Base-by-base conservation (phyloP, 352 stramenopile genomes). In the Pythium brachiatum region DNA sequence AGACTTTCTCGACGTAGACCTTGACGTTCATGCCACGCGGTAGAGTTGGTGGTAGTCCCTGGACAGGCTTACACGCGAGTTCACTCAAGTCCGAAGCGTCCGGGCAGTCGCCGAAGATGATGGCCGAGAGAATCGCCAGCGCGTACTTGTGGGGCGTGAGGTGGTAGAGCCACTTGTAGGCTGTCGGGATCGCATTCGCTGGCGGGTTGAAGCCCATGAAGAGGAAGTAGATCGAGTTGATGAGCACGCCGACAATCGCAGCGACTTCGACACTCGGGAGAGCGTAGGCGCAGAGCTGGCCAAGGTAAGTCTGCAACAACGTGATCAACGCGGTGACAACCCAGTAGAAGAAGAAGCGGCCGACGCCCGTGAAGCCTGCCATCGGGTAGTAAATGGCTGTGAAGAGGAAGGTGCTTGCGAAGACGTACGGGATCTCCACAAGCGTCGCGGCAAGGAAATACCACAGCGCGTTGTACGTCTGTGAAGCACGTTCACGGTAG, bases 401-500 rank as follows among this genome's bases (percentile, higher is more conserved):
- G 56, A 72, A 74, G 9, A 74, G 0, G 1, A 64, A 36, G 6
- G 51, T 27, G 4, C 25, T 44, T 3, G 71, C 47, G 23, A 60
- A 62, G 12, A 72, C 52, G 65, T 76, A 76, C 25, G 70, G 70
- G 23, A 76, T 65, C 73, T 97, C 90, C 18, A 77, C 68, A 26
- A 96, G 29, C 25, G 74, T 86, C 52, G 81, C 87, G 16, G 79
- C 69, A 15, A 90, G 25, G 21, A 68, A 69, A 51, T 94, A 83
- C 39, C 82, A 73, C 15, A 64, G 53, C 25, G 76, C 53, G 53
- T 79, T 69, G 58, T 97, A 97, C 70, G 93, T 95, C 46, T 81
- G 55, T 7, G 79, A 77, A n/a, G 80, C 76, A 43, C 89, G 82
- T 63, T 97, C 87, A 7, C 86, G 67, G 74, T 96, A 96, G 50